These are phyloP conservation scores for Eurotiales sp. DNA, from an alignment of 2,329 filamentous ascomycete genomes.

Conservation along the genomic window DNA sequence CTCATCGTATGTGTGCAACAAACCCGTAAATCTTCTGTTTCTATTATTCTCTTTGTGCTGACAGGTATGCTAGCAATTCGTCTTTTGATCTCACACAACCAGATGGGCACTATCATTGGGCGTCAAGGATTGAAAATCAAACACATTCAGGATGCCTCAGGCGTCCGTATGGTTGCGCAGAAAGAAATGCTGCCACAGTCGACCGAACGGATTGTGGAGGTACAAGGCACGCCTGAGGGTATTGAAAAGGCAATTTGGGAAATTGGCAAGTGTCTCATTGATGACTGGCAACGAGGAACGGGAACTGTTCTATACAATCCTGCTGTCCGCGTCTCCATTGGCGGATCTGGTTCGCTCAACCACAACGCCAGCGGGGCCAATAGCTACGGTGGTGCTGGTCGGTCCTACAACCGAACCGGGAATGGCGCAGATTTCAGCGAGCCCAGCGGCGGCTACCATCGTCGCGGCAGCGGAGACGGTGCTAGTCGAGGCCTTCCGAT, in stretches of 20 bases:
- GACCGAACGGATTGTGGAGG: slow-evolving; percentile 94
- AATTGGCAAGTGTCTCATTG: slow-evolving; percentile 96
- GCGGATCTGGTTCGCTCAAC: slow-evolving; percentile 52
- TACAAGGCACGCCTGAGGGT: slow-evolving; percentile 89
- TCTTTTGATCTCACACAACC: slow-evolving; percentile 97
- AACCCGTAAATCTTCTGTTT: too few relatives aligned
- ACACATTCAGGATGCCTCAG: slow-evolving; percentile 94
- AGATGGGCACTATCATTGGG: slow-evolving; percentile 99
- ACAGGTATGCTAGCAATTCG: slow-evolving; percentile 63
- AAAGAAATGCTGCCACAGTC: slow-evolving; percentile 99
- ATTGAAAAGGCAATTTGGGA: slow-evolving; percentile 98
- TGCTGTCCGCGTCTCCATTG: slow-evolving; percentile 76
- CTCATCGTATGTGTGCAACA: slow-evolving; percentile 70
- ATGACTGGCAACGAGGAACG: slow-evolving; percentile 95
- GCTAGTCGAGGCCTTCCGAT: slow-evolving; percentile 76
- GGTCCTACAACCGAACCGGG: slow-evolving; percentile 84
- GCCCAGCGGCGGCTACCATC: slow-evolving; percentile 65
- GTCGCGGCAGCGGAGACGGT: slow-evolving; percentile 80
- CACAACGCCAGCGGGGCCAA: slow-evolving; percentile 41
- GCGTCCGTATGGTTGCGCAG: slow-evolving; percentile 97
- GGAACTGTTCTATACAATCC: slow-evolving; percentile 98
- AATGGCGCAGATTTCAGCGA: slow-evolving; percentile 98
- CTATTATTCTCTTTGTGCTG: not conserved
- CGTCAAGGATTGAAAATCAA: slow-evolving; percentile 97
- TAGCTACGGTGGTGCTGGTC: slow-evolving; percentile 49